Conservation (phyloP, 345 rosid genomes). For the Citrus trifoliata region DNA sequence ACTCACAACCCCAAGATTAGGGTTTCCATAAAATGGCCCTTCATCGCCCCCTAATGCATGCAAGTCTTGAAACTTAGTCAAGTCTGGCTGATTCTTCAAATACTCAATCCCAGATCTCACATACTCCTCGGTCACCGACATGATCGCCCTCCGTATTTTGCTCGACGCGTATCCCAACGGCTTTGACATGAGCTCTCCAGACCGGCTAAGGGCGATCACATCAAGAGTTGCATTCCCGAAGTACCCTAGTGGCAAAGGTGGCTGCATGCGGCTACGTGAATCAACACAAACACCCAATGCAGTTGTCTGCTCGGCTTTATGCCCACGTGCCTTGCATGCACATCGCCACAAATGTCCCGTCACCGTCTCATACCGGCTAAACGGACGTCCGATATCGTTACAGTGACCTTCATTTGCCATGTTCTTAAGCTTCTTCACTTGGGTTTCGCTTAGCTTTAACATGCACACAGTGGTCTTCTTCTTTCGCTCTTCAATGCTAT, state of each 20-base stretch:
- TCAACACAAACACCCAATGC: conserved; percentile 44
- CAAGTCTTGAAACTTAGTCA: conserved; percentile 48
- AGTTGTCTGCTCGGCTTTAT: conserved; percentile 42
- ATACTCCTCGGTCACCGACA: conserved; percentile 35
- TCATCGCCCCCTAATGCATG: conserved; percentile 39
- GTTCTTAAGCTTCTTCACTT: conserved; percentile 42
- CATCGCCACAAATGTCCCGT: conserved; percentile 37
- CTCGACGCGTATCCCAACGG: conserved; percentile 39
- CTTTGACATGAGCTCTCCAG: conserved; percentile 36
- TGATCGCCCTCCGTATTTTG: conserved; percentile 41
- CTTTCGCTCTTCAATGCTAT: conserved; percentile 33
- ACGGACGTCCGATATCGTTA: conserved; percentile 21
- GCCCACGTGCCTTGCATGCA: conserved; percentile 37
- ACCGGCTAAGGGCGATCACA: conserved; percentile 34
- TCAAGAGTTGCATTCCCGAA: conserved; percentile 45
- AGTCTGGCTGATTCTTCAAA: conserved; percentile 39
- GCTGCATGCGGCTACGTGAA: conserved; percentile 40
- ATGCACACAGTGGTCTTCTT: conserved; percentile 43
- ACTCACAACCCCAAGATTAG: conserved; percentile 59
- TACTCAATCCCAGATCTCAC: conserved; percentile 36
- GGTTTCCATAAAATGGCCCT: conserved; percentile 61
- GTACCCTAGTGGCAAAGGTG: conserved; percentile 32
- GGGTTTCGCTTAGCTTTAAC: conserved; percentile 38
- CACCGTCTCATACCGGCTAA: conserved; percentile 39
- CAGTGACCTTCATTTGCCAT: conserved; percentile 30